phyloP scores from a whole-genome alignment of 495 filamentous ascomycete species.

The Aspergillus ostianus region DNA sequence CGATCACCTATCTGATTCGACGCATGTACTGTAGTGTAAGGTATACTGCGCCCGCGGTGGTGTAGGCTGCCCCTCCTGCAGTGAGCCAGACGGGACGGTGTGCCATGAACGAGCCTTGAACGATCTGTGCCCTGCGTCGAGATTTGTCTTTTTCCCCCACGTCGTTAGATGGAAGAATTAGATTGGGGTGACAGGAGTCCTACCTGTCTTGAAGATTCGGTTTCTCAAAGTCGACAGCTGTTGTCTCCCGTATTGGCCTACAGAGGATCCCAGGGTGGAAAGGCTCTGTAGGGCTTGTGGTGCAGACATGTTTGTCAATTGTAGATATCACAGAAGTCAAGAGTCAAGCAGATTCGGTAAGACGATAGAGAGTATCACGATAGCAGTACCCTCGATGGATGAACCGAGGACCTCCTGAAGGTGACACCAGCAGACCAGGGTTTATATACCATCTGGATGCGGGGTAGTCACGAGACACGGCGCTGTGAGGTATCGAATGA shows the following conservation, averaged over 20 bases:
- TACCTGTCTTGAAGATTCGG: conserved; percentile 25
- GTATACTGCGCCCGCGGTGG: conserved; percentile 37
- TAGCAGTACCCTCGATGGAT: no score
- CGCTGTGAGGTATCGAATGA: conserved; percentile 1
- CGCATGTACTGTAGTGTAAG: conserved; percentile 41
- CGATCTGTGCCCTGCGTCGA: conserved; percentile 29
- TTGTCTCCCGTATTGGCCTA: conserved; percentile 21
- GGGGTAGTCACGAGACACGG: conserved; percentile 11
- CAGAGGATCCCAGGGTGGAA: conserved; percentile 17
- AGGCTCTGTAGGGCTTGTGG: conserved; percentile 22
- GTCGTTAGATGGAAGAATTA: neutral
- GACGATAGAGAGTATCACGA: neutral
- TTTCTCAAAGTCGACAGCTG: conserved; percentile 19
- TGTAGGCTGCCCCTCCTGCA: conserved; percentile 39
- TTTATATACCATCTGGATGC: conserved; percentile 8
- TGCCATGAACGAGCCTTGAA: conserved; percentile 37
- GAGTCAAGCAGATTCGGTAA: neutral
- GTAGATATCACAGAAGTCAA: neutral
- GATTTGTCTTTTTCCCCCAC: conserved; percentile 26
- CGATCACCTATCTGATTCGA: conserved; percentile 19
- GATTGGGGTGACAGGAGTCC: neutral
- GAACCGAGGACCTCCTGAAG: neutral
- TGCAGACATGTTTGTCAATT: conserved; percentile 20
- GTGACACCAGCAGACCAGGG: neutral
- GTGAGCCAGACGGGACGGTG: conserved; percentile 46